Evolutionary conservation across 2,329 filamentous ascomycete genomes (phyloP).

Genomic region (Aspergillus floridensis): DNA sequence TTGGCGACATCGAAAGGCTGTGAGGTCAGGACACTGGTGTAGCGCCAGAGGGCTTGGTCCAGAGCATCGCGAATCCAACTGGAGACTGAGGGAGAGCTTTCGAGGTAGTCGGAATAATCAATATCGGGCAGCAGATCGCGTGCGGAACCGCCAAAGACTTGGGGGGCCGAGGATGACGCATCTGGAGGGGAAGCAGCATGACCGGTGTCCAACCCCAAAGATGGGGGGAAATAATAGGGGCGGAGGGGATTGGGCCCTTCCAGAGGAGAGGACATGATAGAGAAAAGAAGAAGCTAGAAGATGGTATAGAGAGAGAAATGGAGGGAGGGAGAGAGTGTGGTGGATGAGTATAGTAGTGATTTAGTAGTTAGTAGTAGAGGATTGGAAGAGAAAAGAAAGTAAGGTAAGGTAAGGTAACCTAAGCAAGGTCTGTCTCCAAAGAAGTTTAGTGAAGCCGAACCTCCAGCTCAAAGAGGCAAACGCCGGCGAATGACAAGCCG

Average conservation of each 20-base stretch:
- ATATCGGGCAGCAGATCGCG: conserved; percentile 85
- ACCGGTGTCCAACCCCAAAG: conserved; percentile 58
- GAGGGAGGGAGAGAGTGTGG: background rate
- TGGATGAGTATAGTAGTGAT: background rate
- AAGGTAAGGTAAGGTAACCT: conserved; percentile 1
- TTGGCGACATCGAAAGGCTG: conserved; percentile 98
- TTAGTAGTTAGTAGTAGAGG: background rate
- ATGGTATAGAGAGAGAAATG: background rate
- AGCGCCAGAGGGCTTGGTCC: conserved; percentile 87
- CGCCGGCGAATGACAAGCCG: conserved; percentile 13
- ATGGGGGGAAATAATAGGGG: conserved; percentile 63
- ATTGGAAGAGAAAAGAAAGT: conserved; percentile 3
- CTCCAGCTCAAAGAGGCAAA: conserved; percentile 2
- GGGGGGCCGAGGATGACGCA: conserved; percentile 44
- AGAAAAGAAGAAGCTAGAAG: too few species aligned
- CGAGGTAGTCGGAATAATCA: conserved; percentile 87
- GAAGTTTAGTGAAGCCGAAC: background rate
- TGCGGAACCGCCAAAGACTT: conserved; percentile 61
- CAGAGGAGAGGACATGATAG: conserved; percentile 46
- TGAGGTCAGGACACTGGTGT: conserved; percentile 80
- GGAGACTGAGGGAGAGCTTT: conserved; percentile 70
- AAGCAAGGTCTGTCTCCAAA: background rate
- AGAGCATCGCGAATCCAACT: conserved; percentile 73
- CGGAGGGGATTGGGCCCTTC: conserved; percentile 59
- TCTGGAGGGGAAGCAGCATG: conserved; percentile 36